These are phyloP conservation scores for Trichoderma cornu-damae DNA, from an alignment of 2,329 filamentous ascomycete species.

Conservation along the genomic window DNA sequence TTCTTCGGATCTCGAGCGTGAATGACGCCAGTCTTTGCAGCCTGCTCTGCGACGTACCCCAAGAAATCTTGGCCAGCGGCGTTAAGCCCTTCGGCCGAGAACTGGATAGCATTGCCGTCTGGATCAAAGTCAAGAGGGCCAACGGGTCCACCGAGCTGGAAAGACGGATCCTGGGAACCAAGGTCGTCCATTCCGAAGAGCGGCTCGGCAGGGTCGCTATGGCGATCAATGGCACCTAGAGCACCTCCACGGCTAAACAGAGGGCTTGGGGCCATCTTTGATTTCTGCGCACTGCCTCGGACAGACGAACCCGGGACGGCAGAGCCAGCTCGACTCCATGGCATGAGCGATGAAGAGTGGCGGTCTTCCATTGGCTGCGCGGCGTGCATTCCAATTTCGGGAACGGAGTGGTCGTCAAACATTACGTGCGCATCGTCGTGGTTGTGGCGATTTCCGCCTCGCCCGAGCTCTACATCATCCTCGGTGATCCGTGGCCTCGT, in stretches of 20 bases:
- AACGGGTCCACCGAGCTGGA: constrained; percentile 25
- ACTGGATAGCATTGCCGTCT: constrained; percentile 29
- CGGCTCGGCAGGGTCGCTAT: constrained; percentile 40
- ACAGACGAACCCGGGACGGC: constrained; percentile 43
- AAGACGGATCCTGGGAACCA: constrained; percentile 31
- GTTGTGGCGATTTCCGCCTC: constrained; percentile 24
- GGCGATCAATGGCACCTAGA: constrained; percentile 41
- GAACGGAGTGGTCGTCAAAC: constrained; percentile 38
- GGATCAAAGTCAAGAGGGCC: constrained; percentile 22
- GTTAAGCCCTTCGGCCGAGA: constrained; percentile 39
- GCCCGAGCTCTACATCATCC: constrained; percentile 29
- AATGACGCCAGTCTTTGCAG: constrained; percentile 31
- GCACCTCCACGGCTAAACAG: constrained; percentile 36
- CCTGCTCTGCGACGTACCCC: constrained; percentile 37
- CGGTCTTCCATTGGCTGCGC: constrained; percentile 62
- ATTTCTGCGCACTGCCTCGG: constrained; percentile 38
- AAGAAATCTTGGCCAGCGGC: constrained; percentile 44
- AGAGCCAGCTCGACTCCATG: constrained; percentile 48
- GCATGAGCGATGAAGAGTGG: constrained; percentile 48
- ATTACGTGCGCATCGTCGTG: constrained; percentile 30
- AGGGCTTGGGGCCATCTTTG: constrained; percentile 32
- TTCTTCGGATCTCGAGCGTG: constrained; percentile 30
- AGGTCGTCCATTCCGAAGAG: constrained; percentile 33
- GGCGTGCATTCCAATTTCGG: constrained; percentile 68
- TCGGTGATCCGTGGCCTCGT: constrained; percentile 35